Evolutionary conservation across 176 grass and related monocot genomes (phyloP).

Genomic region (Oryza rufipogon): DNA sequence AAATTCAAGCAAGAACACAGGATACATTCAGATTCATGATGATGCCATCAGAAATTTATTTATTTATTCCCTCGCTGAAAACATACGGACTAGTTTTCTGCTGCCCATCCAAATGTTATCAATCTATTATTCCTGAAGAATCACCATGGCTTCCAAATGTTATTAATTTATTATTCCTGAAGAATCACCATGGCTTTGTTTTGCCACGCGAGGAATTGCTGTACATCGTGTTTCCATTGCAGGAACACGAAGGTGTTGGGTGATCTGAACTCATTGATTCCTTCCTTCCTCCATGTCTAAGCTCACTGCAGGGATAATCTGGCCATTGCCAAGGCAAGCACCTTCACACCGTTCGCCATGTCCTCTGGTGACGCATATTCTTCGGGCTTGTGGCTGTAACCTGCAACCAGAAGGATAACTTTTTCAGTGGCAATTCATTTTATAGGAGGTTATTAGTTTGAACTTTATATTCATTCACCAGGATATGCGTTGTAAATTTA

Average conservation of each 20-base stretch:
- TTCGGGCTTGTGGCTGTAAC: constrained; percentile 96
- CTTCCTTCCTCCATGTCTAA: neutral
- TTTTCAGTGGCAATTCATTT: constrained; percentile 8
- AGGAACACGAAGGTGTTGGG: neutral
- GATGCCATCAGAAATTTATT: neutral
- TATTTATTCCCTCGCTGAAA: neutral
- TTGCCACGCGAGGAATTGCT: neutral
- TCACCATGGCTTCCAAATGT: constrained; percentile 12
- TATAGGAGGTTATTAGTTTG: neutral
- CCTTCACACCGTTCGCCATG: constrained; percentile 85
- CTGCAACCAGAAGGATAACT: constrained; percentile 36
- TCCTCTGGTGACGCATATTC: constrained; percentile 73
- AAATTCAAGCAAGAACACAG: neutral
- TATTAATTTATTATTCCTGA: neutral
- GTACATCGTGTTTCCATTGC: constrained; percentile 9
- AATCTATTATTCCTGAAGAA: constrained; percentile 4
- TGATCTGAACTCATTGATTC: neutral
- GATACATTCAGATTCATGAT: constrained; percentile 5
- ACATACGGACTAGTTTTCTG: neutral
- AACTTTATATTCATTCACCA: neutral
- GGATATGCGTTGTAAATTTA: neutral
- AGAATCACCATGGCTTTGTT: neutral
- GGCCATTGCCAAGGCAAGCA: constrained; percentile 80
- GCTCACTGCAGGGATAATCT: constrained; percentile 72
- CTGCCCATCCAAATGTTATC: constrained; percentile 3